These are phyloP conservation scores for Talaromyces sp. DNA, from an alignment of 2,329 filamentous ascomycete genomes.

Conservation along the genomic window DNA sequence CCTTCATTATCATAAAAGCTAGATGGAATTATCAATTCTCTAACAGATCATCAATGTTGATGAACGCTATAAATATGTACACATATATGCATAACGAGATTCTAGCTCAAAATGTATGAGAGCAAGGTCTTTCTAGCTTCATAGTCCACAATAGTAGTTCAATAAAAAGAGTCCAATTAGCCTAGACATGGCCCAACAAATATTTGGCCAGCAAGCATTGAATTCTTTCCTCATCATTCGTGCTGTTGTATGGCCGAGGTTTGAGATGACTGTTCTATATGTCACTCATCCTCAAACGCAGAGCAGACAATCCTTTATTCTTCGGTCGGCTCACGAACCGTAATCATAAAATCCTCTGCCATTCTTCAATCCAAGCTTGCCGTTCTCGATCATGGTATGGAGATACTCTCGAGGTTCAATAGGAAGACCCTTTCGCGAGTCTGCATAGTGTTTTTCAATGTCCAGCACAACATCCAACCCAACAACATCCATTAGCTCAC, in stretches of 20 bases:
- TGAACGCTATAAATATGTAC: not conserved
- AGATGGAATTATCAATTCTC: not conserved
- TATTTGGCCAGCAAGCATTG: not conserved
- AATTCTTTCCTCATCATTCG: not conserved
- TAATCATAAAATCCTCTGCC: slow-evolving; percentile 35
- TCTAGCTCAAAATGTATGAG: not conserved
- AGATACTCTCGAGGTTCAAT: slow-evolving; percentile 32
- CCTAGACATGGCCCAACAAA: not conserved
- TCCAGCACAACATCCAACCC: slow-evolving; percentile 40
- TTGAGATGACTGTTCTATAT: not conserved
- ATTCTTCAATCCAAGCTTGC: slow-evolving; percentile 33
- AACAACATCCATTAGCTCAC: slow-evolving; percentile 41
- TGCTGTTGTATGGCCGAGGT: not conserved
- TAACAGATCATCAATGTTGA: not conserved
- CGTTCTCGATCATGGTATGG: slow-evolving; percentile 29
- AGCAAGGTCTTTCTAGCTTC: not conserved
- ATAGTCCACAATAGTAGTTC: not conserved
- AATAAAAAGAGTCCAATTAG: not conserved
- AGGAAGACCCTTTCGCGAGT: slow-evolving; percentile 29
- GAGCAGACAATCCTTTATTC: not conserved
- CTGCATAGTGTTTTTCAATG: slow-evolving; percentile 41
- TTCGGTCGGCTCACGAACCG: not conserved
- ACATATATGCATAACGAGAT: not conserved
- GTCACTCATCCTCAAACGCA: not conserved
- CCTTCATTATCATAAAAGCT: too few species aligned